Conservation (phyloP, 2,329 filamentous ascomycete species). For the Microsporum audouinii region DNA sequence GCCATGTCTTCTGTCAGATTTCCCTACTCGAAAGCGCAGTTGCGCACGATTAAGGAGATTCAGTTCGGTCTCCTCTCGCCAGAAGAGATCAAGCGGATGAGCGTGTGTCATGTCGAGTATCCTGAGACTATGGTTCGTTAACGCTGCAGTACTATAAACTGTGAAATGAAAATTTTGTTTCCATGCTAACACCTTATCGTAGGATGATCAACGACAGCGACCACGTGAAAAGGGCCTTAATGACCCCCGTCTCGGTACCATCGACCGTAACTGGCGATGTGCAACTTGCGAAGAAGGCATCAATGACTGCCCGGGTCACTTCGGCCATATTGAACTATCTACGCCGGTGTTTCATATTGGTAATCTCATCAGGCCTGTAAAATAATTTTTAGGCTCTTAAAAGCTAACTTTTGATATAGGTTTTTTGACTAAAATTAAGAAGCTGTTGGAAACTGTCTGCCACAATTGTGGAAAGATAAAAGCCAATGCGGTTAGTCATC, state of each 20-base stretch:
- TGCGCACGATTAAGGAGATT: constrained; percentile 97
- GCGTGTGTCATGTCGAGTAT: constrained; percentile 88
- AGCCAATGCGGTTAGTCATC: constrained; percentile 90
- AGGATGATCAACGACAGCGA: constrained; percentile 80
- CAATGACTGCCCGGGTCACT: constrained; percentile 92
- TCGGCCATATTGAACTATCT: constrained; percentile 95
- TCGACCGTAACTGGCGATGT: constrained; percentile 91
- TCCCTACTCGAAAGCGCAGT: constrained; percentile 80
- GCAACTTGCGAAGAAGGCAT: constrained; percentile 93
- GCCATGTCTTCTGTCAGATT: constrained; percentile 90
- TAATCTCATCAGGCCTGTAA: constrained; percentile 25
- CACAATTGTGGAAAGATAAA: constrained; percentile 97
- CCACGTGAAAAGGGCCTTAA: constrained; percentile 88
- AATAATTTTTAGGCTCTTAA: neutral
- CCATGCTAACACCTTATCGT: constrained; percentile 16
- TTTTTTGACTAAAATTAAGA: constrained; percentile 99
- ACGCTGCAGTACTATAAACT: neutral
- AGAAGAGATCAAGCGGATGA: constrained; percentile 99
- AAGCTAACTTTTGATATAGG: constrained; percentile 43
- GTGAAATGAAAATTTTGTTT: neutral
- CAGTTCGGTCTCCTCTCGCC: constrained; percentile 97
- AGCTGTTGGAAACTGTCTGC: constrained; percentile 96
- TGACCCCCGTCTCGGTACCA: constrained; percentile 89
- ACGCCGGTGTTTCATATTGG: constrained; percentile 86
- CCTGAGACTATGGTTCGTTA: constrained; percentile 77